phyloP scores from a whole-genome alignment of 441 rosid genomes.

The Hura crepitans region DNA sequence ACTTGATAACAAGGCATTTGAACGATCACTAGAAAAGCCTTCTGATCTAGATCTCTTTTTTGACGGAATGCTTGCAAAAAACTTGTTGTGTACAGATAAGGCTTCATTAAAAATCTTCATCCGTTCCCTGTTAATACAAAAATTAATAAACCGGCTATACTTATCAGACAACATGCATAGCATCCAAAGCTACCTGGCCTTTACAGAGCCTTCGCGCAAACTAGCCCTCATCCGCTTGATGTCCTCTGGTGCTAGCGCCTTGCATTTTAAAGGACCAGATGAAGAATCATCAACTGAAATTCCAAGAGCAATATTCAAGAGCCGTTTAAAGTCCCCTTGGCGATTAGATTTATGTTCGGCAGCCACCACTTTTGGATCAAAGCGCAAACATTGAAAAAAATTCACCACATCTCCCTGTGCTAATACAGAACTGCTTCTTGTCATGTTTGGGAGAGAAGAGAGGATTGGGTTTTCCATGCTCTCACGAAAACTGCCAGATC shows the following conservation, averaged over 20 bases:
- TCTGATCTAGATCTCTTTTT: constrained; percentile 91
- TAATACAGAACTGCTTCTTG: constrained; percentile 57
- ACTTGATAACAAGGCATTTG: constrained; percentile 45
- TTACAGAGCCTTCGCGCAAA: constrained; percentile 59
- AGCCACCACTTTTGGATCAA: constrained; percentile 73
- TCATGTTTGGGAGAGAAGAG: constrained; percentile 63
- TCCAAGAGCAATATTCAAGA: constrained; percentile 69
- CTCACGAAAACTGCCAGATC: constrained; percentile 87
- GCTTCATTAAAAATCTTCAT: constrained; percentile 72
- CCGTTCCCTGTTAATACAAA: constrained; percentile 67
- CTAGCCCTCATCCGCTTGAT: constrained; percentile 65
- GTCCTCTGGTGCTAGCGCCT: constrained; percentile 70
- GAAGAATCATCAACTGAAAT: constrained; percentile 70
- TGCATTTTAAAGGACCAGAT: constrained; percentile 54
- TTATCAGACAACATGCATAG: constrained; percentile 17
- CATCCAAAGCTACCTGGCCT: constrained; percentile 71
- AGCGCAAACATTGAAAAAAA: constrained; percentile 69
- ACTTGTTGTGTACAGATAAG: constrained; percentile 72
- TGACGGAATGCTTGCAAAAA: constrained; percentile 68
- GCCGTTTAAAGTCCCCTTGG: constrained; percentile 72
- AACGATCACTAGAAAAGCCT: constrained; percentile 52
- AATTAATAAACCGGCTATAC: constrained; percentile 31
- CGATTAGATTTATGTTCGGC: constrained; percentile 73
- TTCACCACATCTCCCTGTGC: constrained; percentile 65
- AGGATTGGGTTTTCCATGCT: constrained; percentile 64